phyloP scores from a whole-genome alignment of 139 green algal genomes.

The Micromonas pusilla region DNA sequence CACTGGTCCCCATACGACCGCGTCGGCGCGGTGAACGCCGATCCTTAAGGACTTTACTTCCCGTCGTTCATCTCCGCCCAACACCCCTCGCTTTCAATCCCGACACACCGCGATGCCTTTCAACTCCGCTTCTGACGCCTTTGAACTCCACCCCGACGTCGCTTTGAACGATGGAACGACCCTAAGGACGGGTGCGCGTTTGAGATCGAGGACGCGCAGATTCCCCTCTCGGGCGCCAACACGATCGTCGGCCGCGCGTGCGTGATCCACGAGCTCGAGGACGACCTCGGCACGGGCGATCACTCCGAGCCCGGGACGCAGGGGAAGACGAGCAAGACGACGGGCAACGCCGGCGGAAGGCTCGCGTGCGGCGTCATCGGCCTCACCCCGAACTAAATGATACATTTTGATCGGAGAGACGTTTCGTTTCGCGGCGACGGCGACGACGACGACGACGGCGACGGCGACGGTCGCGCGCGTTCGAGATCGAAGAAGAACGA shows the following conservation, averaged over 20 bases:
- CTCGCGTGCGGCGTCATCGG: constrained; percentile 28
- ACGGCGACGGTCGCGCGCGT: too few species aligned
- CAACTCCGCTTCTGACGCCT: too few species aligned
- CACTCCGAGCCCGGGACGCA: constrained; percentile 14
- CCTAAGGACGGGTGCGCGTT: constrained; percentile 14
- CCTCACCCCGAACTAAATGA: not conserved
- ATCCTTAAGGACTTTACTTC: too few species aligned
- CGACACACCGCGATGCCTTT: too few species aligned
- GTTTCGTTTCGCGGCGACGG: too few species aligned
- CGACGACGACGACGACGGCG: too few species aligned
- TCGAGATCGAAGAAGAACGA: too few species aligned
- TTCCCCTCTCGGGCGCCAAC: constrained; percentile 38
- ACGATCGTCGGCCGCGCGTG: constrained; percentile 40
- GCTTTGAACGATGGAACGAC: not conserved
- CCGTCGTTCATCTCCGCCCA: too few species aligned
- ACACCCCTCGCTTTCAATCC: too few species aligned
- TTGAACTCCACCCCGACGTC: too few species aligned
- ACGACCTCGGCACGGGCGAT: constrained; percentile 44
- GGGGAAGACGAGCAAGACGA: constrained; percentile 39
- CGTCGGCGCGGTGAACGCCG: too few species aligned
- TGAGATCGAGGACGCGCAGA: constrained; percentile 32
- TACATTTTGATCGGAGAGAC: not conserved
- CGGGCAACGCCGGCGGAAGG: constrained; percentile 45
- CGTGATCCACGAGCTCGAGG: constrained; percentile 43
- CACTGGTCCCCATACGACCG: too few species aligned